Evolutionary conservation across 2,329 filamentous ascomycete species (phyloP).

Genomic region (Bipolaris sorokiniana): DNA sequence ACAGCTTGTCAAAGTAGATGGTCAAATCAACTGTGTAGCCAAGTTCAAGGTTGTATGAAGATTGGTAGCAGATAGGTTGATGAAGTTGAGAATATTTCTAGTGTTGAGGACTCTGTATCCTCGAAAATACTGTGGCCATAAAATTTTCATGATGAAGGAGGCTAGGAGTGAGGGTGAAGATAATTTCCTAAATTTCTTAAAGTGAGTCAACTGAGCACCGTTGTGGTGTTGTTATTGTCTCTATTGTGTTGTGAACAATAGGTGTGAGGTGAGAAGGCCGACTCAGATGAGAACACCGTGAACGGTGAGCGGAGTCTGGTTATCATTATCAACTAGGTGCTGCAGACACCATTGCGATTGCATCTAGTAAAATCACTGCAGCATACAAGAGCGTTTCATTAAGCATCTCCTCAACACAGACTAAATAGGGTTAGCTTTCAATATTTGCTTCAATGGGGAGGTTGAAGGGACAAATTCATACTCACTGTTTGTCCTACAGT

Average conservation of each 20-base stretch:
- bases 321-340: no score
- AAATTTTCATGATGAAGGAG: constrained; percentile 12
- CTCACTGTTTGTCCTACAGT: no score
- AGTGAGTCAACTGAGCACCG: constrained; percentile 9
- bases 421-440: no score
- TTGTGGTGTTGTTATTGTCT: constrained; percentile 18
- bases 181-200: constrained; percentile 7
- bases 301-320: no score
- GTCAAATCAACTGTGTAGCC: not conserved
- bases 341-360: no score
- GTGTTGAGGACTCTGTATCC: not conserved
- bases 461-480: no score
- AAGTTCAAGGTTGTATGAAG: not conserved
- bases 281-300: no score
- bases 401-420: no score
- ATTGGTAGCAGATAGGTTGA: not conserved
- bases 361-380: no score
- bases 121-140: not conserved
- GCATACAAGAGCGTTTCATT: no score
- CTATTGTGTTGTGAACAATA: not conserved
- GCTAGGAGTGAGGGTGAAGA: constrained; percentile 26
- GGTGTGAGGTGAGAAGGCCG: not conserved
- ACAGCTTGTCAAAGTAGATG: not conserved
- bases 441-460: no score
- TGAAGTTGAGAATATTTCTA: not conserved